Evolutionary conservation across 1,284 basidiomycete genomes (phyloP), one percentile per base, ranked within the genome.

Genomic region (Heliocybe sulcata): DNA sequence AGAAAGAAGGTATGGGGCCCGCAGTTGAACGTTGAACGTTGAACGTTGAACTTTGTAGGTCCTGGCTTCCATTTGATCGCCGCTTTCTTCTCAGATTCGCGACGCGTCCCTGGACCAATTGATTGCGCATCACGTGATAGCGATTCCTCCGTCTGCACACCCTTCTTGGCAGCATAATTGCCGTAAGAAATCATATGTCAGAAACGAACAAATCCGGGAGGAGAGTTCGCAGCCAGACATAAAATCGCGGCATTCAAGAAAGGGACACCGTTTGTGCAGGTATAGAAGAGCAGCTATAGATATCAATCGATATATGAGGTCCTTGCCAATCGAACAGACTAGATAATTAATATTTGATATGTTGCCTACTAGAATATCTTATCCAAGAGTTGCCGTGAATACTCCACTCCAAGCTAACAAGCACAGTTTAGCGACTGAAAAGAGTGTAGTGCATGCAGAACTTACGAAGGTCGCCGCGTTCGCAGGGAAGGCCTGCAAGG

Each of bases 401-500:
- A 63, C 57, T 68, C 67, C 16, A 68, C 67, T 25, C 67, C 67
- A 26, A 68, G 59, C 66, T 67, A 50, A 14, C n/a, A 29, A 19
- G 31, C 19, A 35, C 56, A 49, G 57, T 56, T 38, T 19, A 58
- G 8, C 2, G 25, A 59, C 38, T 55, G 45, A 35, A 14, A 56
- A 55, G 55, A 35, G 49, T 31, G 12, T 31, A 12, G 12, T 31
- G 29, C 29, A 31, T 12, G 29, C 35, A 58, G 12, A 22, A 80
- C 91, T 75, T 65, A 94, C 88, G 76, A 96, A 96, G 54, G 93
- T 94, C n/a, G 93, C 94, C 52, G 93, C 94, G 69, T 96, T 96
- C 26, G 94, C 93, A 4, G 93, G 92, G 81, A 94, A 92, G 52
- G 91, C 90, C 87, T 90, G 57, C 1, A 53, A 51, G 23, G 12